phyloP scores from a whole-genome alignment of 129 eudicot genomes.

The Escallonia herrerae region DNA sequence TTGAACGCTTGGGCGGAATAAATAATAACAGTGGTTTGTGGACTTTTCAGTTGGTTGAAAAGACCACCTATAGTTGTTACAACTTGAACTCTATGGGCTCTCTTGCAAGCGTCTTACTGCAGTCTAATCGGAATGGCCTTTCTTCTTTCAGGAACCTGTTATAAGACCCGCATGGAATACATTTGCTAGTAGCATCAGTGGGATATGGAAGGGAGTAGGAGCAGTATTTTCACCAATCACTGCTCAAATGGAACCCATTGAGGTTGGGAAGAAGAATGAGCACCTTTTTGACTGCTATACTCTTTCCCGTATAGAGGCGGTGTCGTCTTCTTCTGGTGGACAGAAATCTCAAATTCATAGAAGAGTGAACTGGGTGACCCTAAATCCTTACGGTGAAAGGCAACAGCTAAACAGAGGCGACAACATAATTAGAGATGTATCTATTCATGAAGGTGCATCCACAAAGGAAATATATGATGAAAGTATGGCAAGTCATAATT shows the following conservation, averaged over 20 bases:
- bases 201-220: constrained; percentile 99
- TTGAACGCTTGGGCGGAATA: background rate
- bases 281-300: constrained; percentile 87
- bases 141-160: constrained; percentile 80
- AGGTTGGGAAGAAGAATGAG: constrained; percentile 63
- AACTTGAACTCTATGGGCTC: background rate
- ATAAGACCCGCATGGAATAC: constrained; percentile 86
- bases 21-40: background rate
- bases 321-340: constrained; percentile 35
- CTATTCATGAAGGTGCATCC: constrained; percentile 20
- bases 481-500: constrained; percentile 17
- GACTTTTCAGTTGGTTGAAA: no score
- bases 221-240: constrained; percentile 94
- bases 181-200: constrained; percentile 87
- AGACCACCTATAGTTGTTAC: no score
- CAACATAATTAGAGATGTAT: constrained; percentile 26
- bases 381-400: constrained; percentile 85
- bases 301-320: constrained; percentile 65
- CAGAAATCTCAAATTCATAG: constrained; percentile 52
- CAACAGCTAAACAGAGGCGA: constrained; percentile 22
- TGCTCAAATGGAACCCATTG: constrained; percentile 97
- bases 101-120: background rate
- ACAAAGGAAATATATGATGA: constrained; percentile 23
- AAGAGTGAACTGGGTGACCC: constrained; percentile 76
- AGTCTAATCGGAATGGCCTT: constrained; percentile 5